Base-by-base conservation (phyloP, 1,139 yeast genomes). In the Kazachstania sp. region DNA sequence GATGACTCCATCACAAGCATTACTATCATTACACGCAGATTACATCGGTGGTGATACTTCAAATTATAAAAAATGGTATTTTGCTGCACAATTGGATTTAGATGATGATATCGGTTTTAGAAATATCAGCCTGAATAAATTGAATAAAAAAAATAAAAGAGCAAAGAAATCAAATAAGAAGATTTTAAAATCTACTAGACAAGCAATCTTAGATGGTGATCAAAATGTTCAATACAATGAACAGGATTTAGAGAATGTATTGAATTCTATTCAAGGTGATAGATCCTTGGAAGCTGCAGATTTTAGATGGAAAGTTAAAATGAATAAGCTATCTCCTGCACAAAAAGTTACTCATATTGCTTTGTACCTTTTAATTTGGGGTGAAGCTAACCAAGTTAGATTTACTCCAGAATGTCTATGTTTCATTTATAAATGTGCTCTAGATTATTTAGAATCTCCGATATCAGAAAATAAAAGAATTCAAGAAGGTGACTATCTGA, bases 381-480 rank as follows among this genome's bases (percentile, higher is more conserved):
- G 98, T 67, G 99, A 92, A 71, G 95, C 97, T 39, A 90, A 90
- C 70, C 97, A 92, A 72, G 90, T 92, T 51, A 81, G 98, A 66
- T 94, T 90, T 70, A 82, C 92, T 48, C 88, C 98, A 13, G 99
- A 92, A 71, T 77, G 86, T 67, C 71, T 90, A 55, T 88, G 97
- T 73, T 92, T 84, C 74, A 81, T 94, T 60, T 92, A 81, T 76
- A 90, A 92, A 73, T 84, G 95, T 64, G 96, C 97, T 45, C 78
- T 75, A 59, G 98, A 92, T 68, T 86, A 88, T 71, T 76, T 85
- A 66, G 69, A 78, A 55, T 86, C 96, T 51, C 95, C 95, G 49
- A 83, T 84, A 63, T 88, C 97, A 70, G 94, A 86, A 72, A 90
- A 86, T 70, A 78, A 87, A 69, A 71, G 78, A 51, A 97, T 90